phyloP scores from a whole-genome alignment of 1,139 yeast species.

The Hyphopichia fennica region DNA sequence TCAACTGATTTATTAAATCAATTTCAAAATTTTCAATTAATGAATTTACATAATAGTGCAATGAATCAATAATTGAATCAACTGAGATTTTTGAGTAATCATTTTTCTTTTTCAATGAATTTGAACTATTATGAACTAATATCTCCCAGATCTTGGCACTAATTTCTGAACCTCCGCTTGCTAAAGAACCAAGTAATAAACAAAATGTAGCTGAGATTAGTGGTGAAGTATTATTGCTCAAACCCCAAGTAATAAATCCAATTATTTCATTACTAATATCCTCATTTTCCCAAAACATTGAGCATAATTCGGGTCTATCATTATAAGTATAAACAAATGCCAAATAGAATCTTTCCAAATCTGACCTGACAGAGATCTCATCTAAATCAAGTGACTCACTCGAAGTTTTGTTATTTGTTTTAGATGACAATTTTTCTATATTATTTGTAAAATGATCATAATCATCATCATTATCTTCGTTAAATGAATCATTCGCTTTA shows the following conservation, averaged over 20 bases:
- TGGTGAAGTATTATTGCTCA: slow-evolving; percentile 75
- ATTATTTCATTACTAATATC: slow-evolving; percentile 41
- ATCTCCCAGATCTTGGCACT: slow-evolving; percentile 43
- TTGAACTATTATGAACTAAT: slow-evolving; percentile 27
- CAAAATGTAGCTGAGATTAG: slow-evolving; percentile 83
- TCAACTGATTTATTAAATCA: slow-evolving; percentile 33
- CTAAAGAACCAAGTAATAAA: slow-evolving; percentile 71
- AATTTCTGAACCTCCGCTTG: slow-evolving; percentile 60
- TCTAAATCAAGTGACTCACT: slow-evolving; percentile 37
- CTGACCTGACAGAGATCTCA: slow-evolving; percentile 69
- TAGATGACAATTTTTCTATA: slow-evolving; percentile 3
- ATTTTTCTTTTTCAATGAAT: slow-evolving; percentile 26
- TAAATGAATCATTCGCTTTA: slow-evolving; percentile 2
- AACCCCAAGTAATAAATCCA: slow-evolving; percentile 88
- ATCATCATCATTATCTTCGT: slow-evolving; percentile 2
- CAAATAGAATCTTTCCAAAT: slow-evolving; percentile 82
- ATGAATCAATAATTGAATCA: slow-evolving; percentile 56
- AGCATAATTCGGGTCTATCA: slow-evolving; percentile 58
- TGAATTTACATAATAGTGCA: slow-evolving; percentile 55
- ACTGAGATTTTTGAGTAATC: slow-evolving; percentile 56
- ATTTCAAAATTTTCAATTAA: slow-evolving; percentile 45
- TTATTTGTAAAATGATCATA: slow-evolving; percentile 2
- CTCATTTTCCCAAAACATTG: slow-evolving; percentile 72
- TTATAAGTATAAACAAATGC: slow-evolving; percentile 71
- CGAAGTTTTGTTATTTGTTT: not conserved